Evolutionary conservation across 179 eudicot species (phyloP), one percentile per base, ranked within the genome.

Genomic region (Sideroxylon spinosum): DNA sequence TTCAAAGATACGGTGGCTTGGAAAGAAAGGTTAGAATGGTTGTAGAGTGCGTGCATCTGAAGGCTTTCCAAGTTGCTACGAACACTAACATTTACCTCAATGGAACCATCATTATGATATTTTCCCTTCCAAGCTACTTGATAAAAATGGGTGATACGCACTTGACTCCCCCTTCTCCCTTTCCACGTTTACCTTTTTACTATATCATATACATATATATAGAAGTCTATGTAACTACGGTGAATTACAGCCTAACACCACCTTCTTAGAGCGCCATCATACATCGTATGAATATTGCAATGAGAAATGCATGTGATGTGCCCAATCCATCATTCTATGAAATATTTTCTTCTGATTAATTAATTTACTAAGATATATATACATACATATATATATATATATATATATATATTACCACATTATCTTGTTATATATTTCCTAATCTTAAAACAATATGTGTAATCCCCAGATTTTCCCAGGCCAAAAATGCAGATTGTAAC

Each of bases 31-130:
- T 52, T 10, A 13, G 4, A 16, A 73, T 44, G 71, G 65, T 29
- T 55, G 69, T 16, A 50, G 63, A 61, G 79, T 52, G 79, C 37
- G 65, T 83, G 66, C 29, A 71, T 57, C 73, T 17, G 70, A 83
- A 79, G 82, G 59, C 76, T 76, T 66, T 53, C 68, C 81, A 78
- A 81, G 75, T 67, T 26, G 79, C 73, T 55, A 60, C 22, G 28
- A 59, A 71, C 61, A 77, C 74, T 55, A 53, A 64, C 75, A 81
- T 10, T 10, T 63, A 14, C 62, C 71, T 26, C 48, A 75, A 73
- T 80, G 19, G 65, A 81, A 62, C 76, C 46, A 61, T 71, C 77
- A 71, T 81, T 32, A 81, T 77, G 73, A 49, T 75, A 75, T 12
- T 68, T 69, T 74, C 66, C 68, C 70, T 63, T 82, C 74, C 64